phyloP scores from a whole-genome alignment of 352 stramenopile species.

The Phytophthora fragariaefolia region DNA sequence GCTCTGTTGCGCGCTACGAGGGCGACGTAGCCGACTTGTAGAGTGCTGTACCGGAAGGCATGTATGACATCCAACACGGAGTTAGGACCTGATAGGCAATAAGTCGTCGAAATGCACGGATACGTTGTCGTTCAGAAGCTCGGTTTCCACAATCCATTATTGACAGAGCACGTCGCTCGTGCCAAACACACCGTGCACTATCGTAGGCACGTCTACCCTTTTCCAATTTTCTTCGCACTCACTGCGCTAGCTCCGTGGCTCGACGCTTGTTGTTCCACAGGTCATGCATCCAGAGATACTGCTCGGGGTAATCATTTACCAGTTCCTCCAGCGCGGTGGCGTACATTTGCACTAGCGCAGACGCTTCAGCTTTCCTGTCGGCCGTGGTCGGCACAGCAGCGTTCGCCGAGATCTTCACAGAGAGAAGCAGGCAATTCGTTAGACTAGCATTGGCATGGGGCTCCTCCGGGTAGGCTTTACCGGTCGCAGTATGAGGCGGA shows the following conservation, averaged over 20 bases:
- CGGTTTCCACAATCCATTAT: too few relatives aligned
- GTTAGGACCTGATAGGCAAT: too few relatives aligned
- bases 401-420: constrained; percentile 6
- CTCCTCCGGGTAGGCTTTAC: too few relatives aligned
- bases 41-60: too few relatives aligned
- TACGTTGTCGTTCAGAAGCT: too few relatives aligned
- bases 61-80: too few relatives aligned
- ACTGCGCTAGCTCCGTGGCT: not conserved
- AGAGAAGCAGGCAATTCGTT: not conserved
- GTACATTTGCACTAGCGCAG: constrained; percentile 47
- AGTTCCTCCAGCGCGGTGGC: constrained; percentile 44
- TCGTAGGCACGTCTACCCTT: not conserved
- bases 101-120: too few relatives aligned
- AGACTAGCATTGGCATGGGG: too few relatives aligned
- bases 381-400: not conserved
- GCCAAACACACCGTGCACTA: too few relatives aligned
- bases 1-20: constrained; percentile 82
- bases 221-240: not conserved
- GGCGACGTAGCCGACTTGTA: constrained; percentile 84
- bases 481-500: constrained; percentile 47
- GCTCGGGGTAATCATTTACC: constrained; percentile 37
- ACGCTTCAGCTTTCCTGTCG: constrained; percentile 7
- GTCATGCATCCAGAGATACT: constrained; percentile 71
- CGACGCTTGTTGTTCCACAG: constrained; percentile 41
- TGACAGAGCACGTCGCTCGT: too few relatives aligned